Evolutionary conservation across 768 basidiomycete genomes (phyloP).

Genomic region (Rhodotorula babjevae): DNA sequence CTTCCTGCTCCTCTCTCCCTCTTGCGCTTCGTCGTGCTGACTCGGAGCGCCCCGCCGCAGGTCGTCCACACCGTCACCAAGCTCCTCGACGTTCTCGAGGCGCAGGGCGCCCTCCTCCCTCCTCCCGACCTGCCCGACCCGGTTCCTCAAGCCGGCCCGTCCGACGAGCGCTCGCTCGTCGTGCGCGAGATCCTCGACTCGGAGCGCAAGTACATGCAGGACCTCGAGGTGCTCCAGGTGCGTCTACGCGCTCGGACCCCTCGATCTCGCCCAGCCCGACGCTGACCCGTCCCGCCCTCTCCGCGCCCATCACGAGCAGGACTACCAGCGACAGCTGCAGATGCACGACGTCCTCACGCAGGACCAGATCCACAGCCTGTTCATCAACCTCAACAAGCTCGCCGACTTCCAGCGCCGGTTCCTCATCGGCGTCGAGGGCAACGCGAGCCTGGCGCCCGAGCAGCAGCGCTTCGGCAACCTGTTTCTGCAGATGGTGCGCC

Average conservation of each 20-base stretch:
- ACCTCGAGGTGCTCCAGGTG: slow-evolving; percentile 95
- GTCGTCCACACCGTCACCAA: slow-evolving; percentile 83
- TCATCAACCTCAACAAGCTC: slow-evolving; percentile 88
- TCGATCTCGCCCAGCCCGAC: too few species aligned
- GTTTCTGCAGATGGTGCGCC: slow-evolving; percentile 61
- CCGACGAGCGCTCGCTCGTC: slow-evolving; percentile 39
- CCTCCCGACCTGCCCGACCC: slow-evolving; percentile 16
- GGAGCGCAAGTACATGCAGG: slow-evolving; percentile 95
- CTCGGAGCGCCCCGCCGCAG: slow-evolving; percentile 48
- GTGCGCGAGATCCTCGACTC: slow-evolving; percentile 88
- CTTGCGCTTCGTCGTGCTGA: too few species aligned
- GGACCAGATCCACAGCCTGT: slow-evolving; percentile 91
- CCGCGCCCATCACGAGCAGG: slow-evolving; percentile 60
- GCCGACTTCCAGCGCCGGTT: slow-evolving; percentile 95
- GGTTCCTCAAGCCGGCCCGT: slow-evolving; percentile 17
- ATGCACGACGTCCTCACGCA: slow-evolving; percentile 81
- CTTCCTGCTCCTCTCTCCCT: too few species aligned
- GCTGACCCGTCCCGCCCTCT: too few species aligned
- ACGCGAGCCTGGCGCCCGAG: slow-evolving; percentile 72
- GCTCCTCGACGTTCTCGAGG: slow-evolving; percentile 70
- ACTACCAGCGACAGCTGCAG: slow-evolving; percentile 79
- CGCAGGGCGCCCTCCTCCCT: slow-evolving; percentile 50
- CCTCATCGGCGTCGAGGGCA: slow-evolving; percentile 81
- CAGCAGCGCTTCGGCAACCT: slow-evolving; percentile 82
- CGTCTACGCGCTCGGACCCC: slow-evolving; percentile 40